phyloP scores from a whole-genome alignment of 2,329 filamentous ascomycete species.

The Xylogone sp. region DNA sequence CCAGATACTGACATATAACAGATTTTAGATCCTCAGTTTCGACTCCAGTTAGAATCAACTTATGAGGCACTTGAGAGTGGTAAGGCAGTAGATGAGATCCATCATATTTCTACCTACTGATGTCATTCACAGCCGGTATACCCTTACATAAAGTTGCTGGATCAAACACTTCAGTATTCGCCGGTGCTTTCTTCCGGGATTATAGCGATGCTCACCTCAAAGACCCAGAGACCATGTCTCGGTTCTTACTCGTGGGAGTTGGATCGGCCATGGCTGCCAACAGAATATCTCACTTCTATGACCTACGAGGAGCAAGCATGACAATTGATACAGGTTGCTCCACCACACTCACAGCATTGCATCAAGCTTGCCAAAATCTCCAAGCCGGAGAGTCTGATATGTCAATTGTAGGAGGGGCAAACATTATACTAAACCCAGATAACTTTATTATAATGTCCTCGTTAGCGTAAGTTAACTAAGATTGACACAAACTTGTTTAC shows the following conservation, averaged over 20 bases:
- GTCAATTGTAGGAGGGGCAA: conserved; percentile 8
- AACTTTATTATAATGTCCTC: conserved; percentile 4
- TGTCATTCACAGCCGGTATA: neutral
- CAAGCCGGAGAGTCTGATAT: conserved; percentile 24
- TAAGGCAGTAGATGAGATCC: conserved; percentile 14
- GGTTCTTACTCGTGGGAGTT: conserved; percentile 29
- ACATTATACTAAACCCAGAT: conserved; percentile 10
- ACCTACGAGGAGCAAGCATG: conserved; percentile 25
- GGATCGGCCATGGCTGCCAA: conserved; percentile 40
- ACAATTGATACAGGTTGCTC: conserved; percentile 12
- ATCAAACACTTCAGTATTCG: conserved; percentile 4
- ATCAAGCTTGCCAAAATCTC: conserved; percentile 41
- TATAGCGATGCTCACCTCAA: conserved; percentile 13
- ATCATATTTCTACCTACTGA: neutral
- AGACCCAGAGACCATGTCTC: conserved; percentile 13
- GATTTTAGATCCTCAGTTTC: conserved; percentile 19
- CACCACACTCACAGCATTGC: conserved; percentile 47
- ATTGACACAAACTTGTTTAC: neutral
- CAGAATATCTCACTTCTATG: conserved; percentile 34
- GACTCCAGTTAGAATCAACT: conserved; percentile 2
- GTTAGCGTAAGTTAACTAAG: neutral
- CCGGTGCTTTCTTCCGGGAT: conserved; percentile 4
- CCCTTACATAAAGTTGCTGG: neutral
- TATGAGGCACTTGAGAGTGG: conserved; percentile 20
- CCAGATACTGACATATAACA: neutral